Evolutionary conservation across 768 basidiomycete genomes (phyloP).

Genomic region (Lactifluus hygrophoroides): DNA sequence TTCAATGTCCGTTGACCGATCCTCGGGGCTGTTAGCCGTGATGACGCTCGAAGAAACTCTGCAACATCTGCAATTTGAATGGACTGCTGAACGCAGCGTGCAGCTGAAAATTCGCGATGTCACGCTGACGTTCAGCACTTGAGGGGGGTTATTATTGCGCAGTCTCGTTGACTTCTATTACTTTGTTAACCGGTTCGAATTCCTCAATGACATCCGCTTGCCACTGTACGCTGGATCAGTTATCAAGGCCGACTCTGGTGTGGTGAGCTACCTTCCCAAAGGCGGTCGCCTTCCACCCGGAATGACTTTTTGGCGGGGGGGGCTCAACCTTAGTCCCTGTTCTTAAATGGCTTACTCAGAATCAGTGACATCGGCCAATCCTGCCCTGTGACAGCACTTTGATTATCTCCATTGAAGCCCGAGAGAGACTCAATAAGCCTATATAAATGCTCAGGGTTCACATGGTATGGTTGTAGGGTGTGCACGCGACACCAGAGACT

Average conservation of each 20-base stretch:
- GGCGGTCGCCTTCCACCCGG: neutral
- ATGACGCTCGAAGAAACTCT: conserved; percentile 57
- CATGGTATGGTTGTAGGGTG: neutral
- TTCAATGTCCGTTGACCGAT: neutral
- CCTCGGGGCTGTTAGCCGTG: conserved; percentile 30
- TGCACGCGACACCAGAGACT: neutral
- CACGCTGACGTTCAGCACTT: conserved; percentile 80
- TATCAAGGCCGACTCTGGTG: neutral
- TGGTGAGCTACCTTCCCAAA: neutral
- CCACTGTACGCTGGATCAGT: no score
- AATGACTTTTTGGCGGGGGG: neutral
- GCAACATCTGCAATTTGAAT: conserved; percentile 71
- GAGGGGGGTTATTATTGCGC: conserved; percentile 10
- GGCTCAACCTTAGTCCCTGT: neutral
- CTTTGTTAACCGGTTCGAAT: neutral
- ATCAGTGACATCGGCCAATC: neutral
- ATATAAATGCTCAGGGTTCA: neutral
- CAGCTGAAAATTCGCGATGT: conserved; percentile 75
- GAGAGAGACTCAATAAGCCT: neutral
- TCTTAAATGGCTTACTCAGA: neutral
- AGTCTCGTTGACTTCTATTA: neutral
- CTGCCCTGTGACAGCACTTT: neutral
- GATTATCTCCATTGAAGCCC: neutral
- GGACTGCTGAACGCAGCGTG: conserved; percentile 78
- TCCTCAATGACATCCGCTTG: neutral